Evolutionary conservation across 331 rosid species (phyloP), one percentile per base, ranked within the genome.

Genomic region (Telfairia occidentalis): DNA sequence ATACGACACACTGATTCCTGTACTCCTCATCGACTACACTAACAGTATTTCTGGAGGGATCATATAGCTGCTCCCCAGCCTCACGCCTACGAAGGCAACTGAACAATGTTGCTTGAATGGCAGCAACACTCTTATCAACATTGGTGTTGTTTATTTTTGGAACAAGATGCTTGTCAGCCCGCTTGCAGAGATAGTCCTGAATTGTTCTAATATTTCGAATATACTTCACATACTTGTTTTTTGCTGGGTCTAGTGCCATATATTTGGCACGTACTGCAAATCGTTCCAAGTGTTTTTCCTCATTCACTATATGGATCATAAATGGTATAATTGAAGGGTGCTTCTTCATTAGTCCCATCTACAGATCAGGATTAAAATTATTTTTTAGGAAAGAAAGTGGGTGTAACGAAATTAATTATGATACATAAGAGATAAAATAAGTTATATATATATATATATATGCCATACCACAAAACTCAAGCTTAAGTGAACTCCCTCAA

Each of bases 251-350:
- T 70, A 94, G 83, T 18, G 98, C 88, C 98, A 94, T 94, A 80
- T 94, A 94, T 81, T 94, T 94, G 0, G 98, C 98, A 72, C 98
- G 98, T 16, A 94, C 98, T n/a, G 98, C 98, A 85, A 94, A 94
- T 78, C 97, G 84, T 83, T 94, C 98, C 91, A 88, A 11, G 81
- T 94, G 98, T 78, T 94, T 94, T 49, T 91, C 98, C 90, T 94
- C 98, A 46, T 91, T 91, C 75, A 96, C 79, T 69, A 94, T 94
- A 84, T 86, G 86, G 78, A 94, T 81, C 98, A 94, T 94, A 83
- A 94, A 94, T 48, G 98, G 98, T 80, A 94, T 84, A 77, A 94
- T 88, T 9, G 98, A 91, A 61, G 97, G 96, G 77, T 94, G 98
- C 77, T 90, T 94, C 84, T 90, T 94, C 98, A 94, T 94, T 55